phyloP scores from a whole-genome alignment of 345 rosid genomes.

The Turritis glabra region DNA sequence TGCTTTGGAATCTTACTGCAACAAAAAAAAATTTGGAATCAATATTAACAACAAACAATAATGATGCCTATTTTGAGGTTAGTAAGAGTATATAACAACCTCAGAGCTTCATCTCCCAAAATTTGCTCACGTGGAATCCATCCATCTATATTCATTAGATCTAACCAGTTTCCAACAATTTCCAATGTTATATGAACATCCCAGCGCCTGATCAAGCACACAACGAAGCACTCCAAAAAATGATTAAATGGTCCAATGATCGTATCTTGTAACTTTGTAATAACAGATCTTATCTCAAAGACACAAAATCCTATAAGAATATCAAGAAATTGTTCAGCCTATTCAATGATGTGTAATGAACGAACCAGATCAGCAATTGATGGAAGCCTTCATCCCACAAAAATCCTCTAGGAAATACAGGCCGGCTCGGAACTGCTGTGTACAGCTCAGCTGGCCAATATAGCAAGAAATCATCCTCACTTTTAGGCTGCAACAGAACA shows the following conservation, averaged over 20 bases:
- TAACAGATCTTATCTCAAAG: neutral
- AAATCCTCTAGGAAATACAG: constrained; percentile 88
- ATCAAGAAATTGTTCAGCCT: neutral
- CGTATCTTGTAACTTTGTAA: constrained; percentile 1
- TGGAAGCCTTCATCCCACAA: constrained; percentile 99
- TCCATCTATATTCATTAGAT: constrained; percentile 87
- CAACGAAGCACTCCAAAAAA: neutral
- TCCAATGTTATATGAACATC: constrained; percentile 80
- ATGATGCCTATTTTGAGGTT: constrained; percentile 9
- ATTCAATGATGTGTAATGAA: constrained; percentile 16
- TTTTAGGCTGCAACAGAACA: constrained; percentile 52
- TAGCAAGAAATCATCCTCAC: constrained; percentile 50
- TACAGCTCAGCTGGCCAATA: constrained; percentile 97
- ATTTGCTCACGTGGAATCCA: constrained; percentile 96
- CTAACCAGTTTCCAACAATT: constrained; percentile 94
- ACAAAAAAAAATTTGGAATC: constrained; percentile 17
- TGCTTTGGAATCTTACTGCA: constrained; percentile 84
- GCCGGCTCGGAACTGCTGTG: constrained; percentile 95
- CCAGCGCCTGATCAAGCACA: constrained; percentile 76
- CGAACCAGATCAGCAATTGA: constrained; percentile 84
- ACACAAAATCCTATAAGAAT: neutral
- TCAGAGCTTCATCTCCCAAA: constrained; percentile 86
- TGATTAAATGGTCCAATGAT: neutral
- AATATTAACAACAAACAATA: neutral
- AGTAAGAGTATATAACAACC: constrained; percentile 45